phyloP scores from a whole-genome alignment of 306 rosid genomes.

The Dryas alaskensis region DNA sequence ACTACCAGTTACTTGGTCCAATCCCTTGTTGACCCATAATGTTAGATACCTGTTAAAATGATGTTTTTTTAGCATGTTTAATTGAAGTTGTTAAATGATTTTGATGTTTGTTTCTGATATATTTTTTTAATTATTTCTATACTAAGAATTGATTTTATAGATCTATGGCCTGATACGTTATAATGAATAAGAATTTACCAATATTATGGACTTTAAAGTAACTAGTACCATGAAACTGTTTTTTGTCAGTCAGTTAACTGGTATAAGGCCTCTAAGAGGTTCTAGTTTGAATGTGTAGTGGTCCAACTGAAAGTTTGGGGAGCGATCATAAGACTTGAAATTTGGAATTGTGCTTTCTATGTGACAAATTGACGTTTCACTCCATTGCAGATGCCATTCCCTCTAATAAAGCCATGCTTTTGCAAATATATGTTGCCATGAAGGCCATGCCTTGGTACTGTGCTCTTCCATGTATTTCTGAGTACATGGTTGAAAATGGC shows the following conservation, averaged over 20 bases:
- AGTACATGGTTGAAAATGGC: slow-evolving; percentile 75
- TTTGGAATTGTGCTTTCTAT: not conserved
- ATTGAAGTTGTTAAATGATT: no score
- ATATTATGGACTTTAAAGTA: not conserved
- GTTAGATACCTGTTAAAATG: no score
- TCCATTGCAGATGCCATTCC: slow-evolving; percentile 79
- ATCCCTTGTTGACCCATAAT: no score
- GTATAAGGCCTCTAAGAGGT: not conserved
- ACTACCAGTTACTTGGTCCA: no score
- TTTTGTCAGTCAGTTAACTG: not conserved
- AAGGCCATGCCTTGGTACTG: slow-evolving; percentile 92
- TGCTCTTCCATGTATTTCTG: slow-evolving; percentile 68
- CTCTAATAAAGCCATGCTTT: slow-evolving; percentile 64
- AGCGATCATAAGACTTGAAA: not conserved
- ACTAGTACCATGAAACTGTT: not conserved
- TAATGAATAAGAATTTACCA: no score
- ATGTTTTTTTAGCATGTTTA: no score
- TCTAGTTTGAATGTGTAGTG: not conserved
- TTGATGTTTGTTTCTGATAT: no score
- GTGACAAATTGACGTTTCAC: not conserved
- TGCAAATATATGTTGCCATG: slow-evolving; percentile 81
- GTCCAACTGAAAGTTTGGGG: not conserved
- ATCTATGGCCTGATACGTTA: no score
- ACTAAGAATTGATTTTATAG: no score
- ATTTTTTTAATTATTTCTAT: no score